Percentiles rank a stretch among this genome's conserved stretches.
Evolutionary conservation across 202 grass and related monocot species (phyloP).

Genomic region (Dendrocalamus latiflorus): DNA sequence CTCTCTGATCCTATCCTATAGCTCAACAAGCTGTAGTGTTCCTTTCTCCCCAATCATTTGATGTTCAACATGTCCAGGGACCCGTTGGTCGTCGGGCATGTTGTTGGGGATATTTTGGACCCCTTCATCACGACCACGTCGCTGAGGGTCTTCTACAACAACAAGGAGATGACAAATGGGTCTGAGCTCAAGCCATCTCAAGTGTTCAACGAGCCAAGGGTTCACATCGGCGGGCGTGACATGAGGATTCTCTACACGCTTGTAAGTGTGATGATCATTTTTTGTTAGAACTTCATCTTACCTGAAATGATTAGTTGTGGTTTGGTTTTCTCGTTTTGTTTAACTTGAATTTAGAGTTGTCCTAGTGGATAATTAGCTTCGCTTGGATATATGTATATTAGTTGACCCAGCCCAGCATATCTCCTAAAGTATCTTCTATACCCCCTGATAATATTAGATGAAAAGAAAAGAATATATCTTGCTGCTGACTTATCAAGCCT

Average conservation of each 20-base stretch:
- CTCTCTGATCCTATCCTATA: conserved; percentile 16
- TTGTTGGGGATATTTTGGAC: conserved; percentile 86
- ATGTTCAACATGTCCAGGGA: conserved; percentile 73
- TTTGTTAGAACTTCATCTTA: background rate
- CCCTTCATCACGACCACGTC: conserved; percentile 51
- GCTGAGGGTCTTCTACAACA: conserved; percentile 69
- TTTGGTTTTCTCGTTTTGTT: background rate
- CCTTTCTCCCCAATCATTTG: conserved; percentile 10
- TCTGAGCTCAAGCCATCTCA: conserved; percentile 91
- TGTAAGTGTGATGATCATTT: conserved; percentile 41
- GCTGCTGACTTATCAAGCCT: background rate
- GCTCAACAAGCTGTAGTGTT: background rate
- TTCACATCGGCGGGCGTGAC: conserved; percentile 60
- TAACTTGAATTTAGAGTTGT: conserved; percentile 4
- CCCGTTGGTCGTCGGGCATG: conserved; percentile 69
- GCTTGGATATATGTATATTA: background rate
- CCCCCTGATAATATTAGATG: background rate
- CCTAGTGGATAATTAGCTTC: background rate
- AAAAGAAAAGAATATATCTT: conserved; percentile 13
- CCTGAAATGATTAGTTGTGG: background rate
- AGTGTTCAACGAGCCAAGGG: conserved; percentile 55
- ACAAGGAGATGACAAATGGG: conserved; percentile 74
- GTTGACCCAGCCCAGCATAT: conserved; percentile 24
- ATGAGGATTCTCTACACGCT: conserved; percentile 90
- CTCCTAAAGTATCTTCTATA: conserved; percentile 5